Conservation (phyloP, 140 eudicot species). For the Anethum foeniculum region DNA sequence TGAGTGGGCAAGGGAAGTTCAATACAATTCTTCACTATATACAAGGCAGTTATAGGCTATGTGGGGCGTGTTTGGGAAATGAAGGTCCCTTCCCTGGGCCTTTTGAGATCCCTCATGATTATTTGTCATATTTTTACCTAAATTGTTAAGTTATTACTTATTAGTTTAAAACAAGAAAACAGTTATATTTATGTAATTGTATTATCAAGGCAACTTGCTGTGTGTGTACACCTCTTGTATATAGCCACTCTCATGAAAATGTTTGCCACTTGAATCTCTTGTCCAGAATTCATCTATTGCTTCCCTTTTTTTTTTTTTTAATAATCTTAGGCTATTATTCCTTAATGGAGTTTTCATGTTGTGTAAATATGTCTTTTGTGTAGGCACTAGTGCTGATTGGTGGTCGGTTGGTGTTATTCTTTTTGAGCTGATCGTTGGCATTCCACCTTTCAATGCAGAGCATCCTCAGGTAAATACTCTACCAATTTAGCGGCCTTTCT, state of each 20-base stretch:
- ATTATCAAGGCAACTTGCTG: not conserved
- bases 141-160: not conserved
- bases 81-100: not conserved
- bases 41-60: not conserved
- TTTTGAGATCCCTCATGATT: not conserved
- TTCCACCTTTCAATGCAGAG: conserved; percentile 98
- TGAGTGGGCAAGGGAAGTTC: not conserved
- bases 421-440: conserved; percentile 89
- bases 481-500: not conserved
- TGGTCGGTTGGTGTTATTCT: conserved; percentile 98
- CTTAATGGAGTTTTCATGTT: conserved; percentile 6
- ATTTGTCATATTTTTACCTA: not conserved
- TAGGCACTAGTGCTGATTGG: conserved; percentile 96
- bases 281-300: not conserved
- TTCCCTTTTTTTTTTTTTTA: not conserved
- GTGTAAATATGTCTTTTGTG: not conserved
- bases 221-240: not conserved
- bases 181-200: not conserved
- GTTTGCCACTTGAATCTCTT: not conserved
- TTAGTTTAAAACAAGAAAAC: not conserved
- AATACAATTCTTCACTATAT: not conserved
- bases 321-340: not conserved
- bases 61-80: not conserved
- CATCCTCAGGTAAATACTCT: conserved; percentile 77
- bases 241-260: not conserved